Evolutionary conservation across 1,139 yeast species (phyloP), one percentile per base, ranked within the genome.

Genomic region (Kodamaea fungicola): DNA sequence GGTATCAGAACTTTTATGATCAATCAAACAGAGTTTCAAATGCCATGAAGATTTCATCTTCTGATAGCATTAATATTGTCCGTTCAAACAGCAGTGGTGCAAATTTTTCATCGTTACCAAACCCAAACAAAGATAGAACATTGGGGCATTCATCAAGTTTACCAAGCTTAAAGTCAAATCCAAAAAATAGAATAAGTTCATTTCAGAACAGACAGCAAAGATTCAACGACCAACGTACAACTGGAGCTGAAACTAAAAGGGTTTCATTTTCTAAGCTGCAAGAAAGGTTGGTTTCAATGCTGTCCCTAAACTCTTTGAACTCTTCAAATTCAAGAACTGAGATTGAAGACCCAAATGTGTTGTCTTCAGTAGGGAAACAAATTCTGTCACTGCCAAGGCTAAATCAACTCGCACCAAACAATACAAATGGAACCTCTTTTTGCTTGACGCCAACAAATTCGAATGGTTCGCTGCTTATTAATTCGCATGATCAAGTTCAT

Each of bases 1-100:
- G 79, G 34, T 75, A 74, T 44, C 77, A 74, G 49, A 67, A 64
- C 7, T 71, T 74, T 47, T 74, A 74, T 44, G 76, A 72, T 44
- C 76, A 71, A 45, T 68, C 75, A 5, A 58, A 60, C 36, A 57
- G 71, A 35, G 58, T 74, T 22, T 66, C 76, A 2, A 70, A 65
- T 50, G 78, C 78, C 1, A 54, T 74, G 48, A 70, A 69, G 40
- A 52, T 57, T 4, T 61, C 70, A 3, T 67, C 76, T 2, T 57
- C 73, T 1, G 79, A 74, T 37, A 68, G 73, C 47, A 51, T 67
- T n/a, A 58, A 60, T 40, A 43, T 62, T 19, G 54, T 57, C 12
- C 47, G 62, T 37, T 52, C 69, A 6, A 57, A 52, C 36, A 53
- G 53, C 40, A 44, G 47, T 22, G 50, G 49, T 3, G 42, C 47